Evolutionary conservation across 1,284 basidiomycete genomes (phyloP), one percentile per base, ranked within the genome.

Genomic region (Omphalotus olearius): DNA sequence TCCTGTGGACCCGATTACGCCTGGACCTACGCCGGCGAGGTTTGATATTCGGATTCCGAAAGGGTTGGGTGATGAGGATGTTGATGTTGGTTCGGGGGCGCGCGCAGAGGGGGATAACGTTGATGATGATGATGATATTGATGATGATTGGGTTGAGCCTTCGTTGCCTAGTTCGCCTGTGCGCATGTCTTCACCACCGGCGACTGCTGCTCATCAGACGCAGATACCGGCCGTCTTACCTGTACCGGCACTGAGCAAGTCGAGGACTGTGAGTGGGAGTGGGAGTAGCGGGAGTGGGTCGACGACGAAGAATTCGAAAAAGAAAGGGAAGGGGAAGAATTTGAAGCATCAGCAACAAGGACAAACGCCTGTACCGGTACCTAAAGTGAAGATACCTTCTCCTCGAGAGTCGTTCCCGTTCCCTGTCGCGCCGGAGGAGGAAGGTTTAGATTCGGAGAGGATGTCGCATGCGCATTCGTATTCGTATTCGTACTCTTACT

Each of bases 91-190:
- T 23, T 23, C 23, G 36, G 65, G 66, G 4, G 11, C 45, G 37
- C 16, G 67, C 57, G 11, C 67, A 69, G 30, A 67, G 65, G 3
- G 67, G 57, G 6, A 64, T 59, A 23, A 23, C 11, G 60, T 55
- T 41, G 61, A 68, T 40, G 64, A 60, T 41, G 67, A 68, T 10
- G 72, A 70, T 43, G 75, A 80, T 58, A 82, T 82, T 50, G 82
- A 84, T 61, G 82, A 85, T 47, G 84, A 86, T 46, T 87, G 83
- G 83, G 73, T 83, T 9, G 82, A 78, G 42, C 74, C 78, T 0
- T 66, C 61, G 68, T 53, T 65, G 68, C 36, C 62, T 64, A 28
- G 63, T 64, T 54, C 66, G 28, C 65, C 73, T 18, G 65, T 65
- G 45, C 67, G 66, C 3, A 67, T 67, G 43, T 63, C 67, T 5